These are phyloP conservation scores for Zygnema circumcarinatum DNA, from an alignment of 139 green algal species.

Conservation along the genomic window DNA sequence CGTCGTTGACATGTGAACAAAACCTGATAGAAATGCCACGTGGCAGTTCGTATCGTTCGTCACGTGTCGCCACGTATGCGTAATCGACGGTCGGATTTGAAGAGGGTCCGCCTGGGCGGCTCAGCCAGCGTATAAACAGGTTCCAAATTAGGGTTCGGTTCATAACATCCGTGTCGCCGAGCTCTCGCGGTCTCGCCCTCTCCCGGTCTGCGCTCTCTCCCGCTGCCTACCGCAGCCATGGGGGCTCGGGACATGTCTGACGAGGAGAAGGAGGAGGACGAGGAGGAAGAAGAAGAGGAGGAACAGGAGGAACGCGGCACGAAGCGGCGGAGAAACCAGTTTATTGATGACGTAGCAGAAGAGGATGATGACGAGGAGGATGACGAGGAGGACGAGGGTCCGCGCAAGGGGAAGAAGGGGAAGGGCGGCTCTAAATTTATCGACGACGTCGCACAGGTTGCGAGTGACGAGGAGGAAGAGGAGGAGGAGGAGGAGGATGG, in stretches of 20 bases:
- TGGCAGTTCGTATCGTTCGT: no score
- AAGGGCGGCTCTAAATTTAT: conserved; percentile 30
- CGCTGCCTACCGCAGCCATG: no score
- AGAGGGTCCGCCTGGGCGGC: no score
- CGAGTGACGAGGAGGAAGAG: conserved; percentile 63
- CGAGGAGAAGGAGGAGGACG: conserved; percentile 33
- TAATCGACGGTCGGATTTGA: no score
- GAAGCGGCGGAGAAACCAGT: conserved; percentile 6
- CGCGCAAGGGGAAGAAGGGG: conserved; percentile 25
- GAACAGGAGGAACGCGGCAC: background rate
- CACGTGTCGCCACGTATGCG: no score
- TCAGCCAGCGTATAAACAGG: no score
- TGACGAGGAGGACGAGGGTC: conserved; percentile 55
- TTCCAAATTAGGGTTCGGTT: no score
- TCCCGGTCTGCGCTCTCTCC: no score
- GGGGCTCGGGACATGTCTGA: background rate
- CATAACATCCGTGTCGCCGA: no score
- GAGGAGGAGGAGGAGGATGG: conserved; percentile 60
- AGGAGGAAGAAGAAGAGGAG: conserved; percentile 30
- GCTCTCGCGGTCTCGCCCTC: no score
- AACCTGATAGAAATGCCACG: no score
- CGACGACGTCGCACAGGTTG: conserved; percentile 58
- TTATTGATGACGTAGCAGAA: conserved; percentile 52
- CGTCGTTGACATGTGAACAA: no score
- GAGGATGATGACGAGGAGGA: conserved; percentile 56